Conservation (phyloP, 1,139 yeast genomes). For the Magnusiomyces paraingens region DNA sequence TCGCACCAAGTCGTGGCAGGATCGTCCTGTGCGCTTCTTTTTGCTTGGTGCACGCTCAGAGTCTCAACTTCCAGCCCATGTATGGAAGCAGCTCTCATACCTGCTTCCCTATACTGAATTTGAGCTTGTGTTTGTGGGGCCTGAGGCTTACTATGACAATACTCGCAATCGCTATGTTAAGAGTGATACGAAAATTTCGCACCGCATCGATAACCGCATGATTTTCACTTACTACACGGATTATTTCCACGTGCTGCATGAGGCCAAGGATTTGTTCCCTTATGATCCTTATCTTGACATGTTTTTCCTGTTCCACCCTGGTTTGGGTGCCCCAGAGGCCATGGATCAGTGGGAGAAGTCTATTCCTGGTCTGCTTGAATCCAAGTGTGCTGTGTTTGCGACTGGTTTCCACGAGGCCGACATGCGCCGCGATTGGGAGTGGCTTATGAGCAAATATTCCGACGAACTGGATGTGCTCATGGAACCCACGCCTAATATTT, state of each 20-base stretch:
- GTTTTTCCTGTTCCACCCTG: constrained; percentile 93
- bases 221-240: constrained; percentile 79
- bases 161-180: constrained; percentile 49
- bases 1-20: constrained; percentile 50
- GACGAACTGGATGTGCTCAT: constrained; percentile 78
- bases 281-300: constrained; percentile 94
- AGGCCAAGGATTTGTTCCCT: constrained; percentile 91
- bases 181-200: constrained; percentile 56
- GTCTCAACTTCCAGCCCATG: constrained; percentile 87
- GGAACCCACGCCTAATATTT: constrained; percentile 65
- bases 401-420: constrained; percentile 86
- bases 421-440: constrained; percentile 58
- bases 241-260: constrained; percentile 84
- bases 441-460: constrained; percentile 59
- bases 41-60: constrained; percentile 90
- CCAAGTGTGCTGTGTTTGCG: constrained; percentile 85
- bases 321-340: constrained; percentile 78
- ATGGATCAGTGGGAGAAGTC: constrained; percentile 76
- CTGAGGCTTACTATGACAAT: constrained; percentile 75
- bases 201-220: constrained; percentile 69
- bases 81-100: constrained; percentile 90
- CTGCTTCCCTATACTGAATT: constrained; percentile 76
- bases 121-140: constrained; percentile 90
- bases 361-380: constrained; percentile 77
- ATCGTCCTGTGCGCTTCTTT: constrained; percentile 84